Evolutionary conservation across 768 basidiomycete species (phyloP).

Genomic region (Vishniacozyma victoriae): DNA sequence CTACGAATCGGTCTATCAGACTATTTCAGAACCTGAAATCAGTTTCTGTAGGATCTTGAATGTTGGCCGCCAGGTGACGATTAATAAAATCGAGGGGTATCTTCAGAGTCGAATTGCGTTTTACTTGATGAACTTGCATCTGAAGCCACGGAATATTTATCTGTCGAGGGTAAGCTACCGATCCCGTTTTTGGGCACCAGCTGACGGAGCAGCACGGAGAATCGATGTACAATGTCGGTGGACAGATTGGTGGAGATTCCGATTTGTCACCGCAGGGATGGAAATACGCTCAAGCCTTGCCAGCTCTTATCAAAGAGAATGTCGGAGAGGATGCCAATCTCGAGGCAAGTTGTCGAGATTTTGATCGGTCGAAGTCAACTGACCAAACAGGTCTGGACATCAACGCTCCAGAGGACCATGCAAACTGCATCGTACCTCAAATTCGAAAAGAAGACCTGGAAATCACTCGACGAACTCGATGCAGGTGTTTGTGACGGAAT

Average conservation of each 20-base stretch:
- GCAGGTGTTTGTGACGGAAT: constrained; percentile 99
- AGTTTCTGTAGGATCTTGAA: constrained; percentile 89
- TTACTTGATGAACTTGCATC: constrained; percentile 95
- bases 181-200: not conserved
- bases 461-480: constrained; percentile 94
- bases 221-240: constrained; percentile 91
- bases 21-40: constrained; percentile 82
- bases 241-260: constrained; percentile 97
- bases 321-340: constrained; percentile 81
- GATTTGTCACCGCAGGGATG: constrained; percentile 74
- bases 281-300: constrained; percentile 78
- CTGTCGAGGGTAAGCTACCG: constrained; percentile 71
- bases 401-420: constrained; percentile 86
- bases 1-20: constrained; percentile 94
- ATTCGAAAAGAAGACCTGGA: constrained; percentile 89
- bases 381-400: constrained; percentile 81
- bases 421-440: constrained; percentile 78
- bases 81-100: constrained; percentile 81
- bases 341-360: constrained; percentile 56
- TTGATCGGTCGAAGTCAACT: not conserved
- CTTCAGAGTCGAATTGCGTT: constrained; percentile 94
- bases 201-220: constrained; percentile 74
- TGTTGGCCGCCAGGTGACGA: constrained; percentile 81
- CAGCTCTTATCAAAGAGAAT: constrained; percentile 78
- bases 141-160: constrained; percentile 94